Conservation (phyloP, 148 eudicot genomes). For the Rhododendron ovatum region DNA sequence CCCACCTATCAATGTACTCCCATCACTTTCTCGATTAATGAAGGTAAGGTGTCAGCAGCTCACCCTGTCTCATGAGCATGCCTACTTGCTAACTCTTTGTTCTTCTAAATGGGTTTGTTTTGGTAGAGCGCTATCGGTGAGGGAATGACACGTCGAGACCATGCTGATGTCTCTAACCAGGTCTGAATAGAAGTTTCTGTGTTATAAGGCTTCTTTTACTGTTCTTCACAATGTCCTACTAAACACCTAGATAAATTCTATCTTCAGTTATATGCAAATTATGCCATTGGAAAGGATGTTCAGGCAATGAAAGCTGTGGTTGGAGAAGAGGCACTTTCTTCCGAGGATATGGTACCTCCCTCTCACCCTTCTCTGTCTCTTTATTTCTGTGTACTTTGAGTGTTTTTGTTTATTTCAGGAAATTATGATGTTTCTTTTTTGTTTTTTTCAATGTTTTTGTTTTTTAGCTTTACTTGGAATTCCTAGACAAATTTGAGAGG, state of each 20-base stretch:
- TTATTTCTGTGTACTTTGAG: not conserved
- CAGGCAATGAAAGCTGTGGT: conserved; percentile 99
- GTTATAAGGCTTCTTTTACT: not conserved
- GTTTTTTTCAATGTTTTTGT: not conserved
- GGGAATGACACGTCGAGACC: conserved; percentile 99
- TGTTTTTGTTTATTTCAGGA: not conserved
- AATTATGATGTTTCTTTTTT: not conserved
- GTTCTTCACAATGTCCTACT: not conserved
- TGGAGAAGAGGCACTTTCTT: conserved; percentile 99
- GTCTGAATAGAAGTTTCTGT: conserved; percentile 20
- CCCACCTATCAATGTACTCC: conserved; percentile 94
- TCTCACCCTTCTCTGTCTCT: not conserved
- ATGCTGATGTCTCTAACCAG: conserved; percentile 98
- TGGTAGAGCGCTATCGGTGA: conserved; percentile 98
- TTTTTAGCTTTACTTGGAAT: conserved; percentile 80
- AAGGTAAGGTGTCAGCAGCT: conserved; percentile 32
- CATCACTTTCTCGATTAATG: conserved; percentile 92
- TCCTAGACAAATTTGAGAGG: conserved; percentile 96
- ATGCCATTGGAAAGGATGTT: conserved; percentile 98
- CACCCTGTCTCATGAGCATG: not conserved
- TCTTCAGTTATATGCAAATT: conserved; percentile 87
- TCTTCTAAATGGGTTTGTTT: not conserved
- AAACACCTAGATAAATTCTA: not conserved
- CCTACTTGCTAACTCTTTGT: not conserved
- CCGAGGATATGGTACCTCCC: conserved; percentile 71